phyloP scores from a whole-genome alignment of 495 filamentous ascomycete genomes.

The Xylaria sp. region DNA sequence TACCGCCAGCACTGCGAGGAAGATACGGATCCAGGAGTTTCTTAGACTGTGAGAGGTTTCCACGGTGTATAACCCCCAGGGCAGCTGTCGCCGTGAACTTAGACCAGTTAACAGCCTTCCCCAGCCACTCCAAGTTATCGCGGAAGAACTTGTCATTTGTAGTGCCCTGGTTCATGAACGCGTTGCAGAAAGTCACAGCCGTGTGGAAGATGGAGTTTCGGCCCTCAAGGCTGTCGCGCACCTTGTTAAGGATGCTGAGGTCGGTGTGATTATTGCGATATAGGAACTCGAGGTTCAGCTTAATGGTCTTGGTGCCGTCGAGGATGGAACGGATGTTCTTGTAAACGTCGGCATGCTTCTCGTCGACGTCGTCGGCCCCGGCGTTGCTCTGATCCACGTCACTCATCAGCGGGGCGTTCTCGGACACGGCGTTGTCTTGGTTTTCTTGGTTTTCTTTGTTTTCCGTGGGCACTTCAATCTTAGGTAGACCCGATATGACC shows the following conservation, averaged over 20 bases:
- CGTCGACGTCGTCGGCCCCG: slow-evolving; percentile 48
- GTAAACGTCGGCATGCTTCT: slow-evolving; percentile 66
- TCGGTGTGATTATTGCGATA: slow-evolving; percentile 90
- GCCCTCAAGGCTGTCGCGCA: slow-evolving; percentile 92
- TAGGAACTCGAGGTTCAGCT: slow-evolving; percentile 93
- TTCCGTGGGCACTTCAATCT: slow-evolving; percentile 57
- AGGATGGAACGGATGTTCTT: slow-evolving; percentile 85
- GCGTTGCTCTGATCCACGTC: slow-evolving; percentile 39
- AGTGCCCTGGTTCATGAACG: slow-evolving; percentile 99
- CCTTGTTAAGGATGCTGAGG: slow-evolving; percentile 88
- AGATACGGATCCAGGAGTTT: slow-evolving; percentile 96
- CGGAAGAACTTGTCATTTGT: slow-evolving; percentile 97
- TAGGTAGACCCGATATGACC: slow-evolving; percentile 80
- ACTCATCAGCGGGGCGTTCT: slow-evolving; percentile 53
- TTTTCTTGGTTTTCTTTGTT: slow-evolving; percentile 58
- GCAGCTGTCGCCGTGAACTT: slow-evolving; percentile 99
- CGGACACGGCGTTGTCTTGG: slow-evolving; percentile 57
- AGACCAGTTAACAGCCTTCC: slow-evolving; percentile 99
- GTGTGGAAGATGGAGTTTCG: slow-evolving; percentile 99
- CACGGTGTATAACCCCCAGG: slow-evolving; percentile 93
- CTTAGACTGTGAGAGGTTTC: slow-evolving; percentile 89
- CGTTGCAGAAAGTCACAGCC: slow-evolving; percentile 94
- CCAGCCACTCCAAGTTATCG: slow-evolving; percentile 96
- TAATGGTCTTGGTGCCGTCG: slow-evolving; percentile 87
- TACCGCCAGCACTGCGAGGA: slow-evolving; percentile 72